Percentiles rank a stretch among this genome's conserved stretches.
Evolutionary conservation across 371 early-diverging fungal genomes (phyloP).

Genomic region (Mucor velutinosus): DNA sequence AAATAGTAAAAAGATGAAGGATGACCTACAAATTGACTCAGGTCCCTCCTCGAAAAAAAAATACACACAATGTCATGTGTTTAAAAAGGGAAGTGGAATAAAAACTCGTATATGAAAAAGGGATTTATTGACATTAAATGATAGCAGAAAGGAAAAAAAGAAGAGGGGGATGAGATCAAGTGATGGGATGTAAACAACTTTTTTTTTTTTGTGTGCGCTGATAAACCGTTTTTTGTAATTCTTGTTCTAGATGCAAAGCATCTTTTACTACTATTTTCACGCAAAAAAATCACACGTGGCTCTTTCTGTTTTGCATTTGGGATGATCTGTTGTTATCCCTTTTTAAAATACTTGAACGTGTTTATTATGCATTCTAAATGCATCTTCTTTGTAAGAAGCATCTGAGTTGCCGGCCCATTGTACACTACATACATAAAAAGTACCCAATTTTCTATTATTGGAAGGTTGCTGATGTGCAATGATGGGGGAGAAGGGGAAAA

Average conservation of each 20-base stretch:
- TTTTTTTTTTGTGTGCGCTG: not conserved
- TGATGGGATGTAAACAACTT: not conserved
- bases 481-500: not conserved
- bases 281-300: constrained; percentile 7
- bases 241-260: constrained; percentile 12
- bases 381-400: not conserved
- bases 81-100: constrained; percentile 1
- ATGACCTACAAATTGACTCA: not conserved
- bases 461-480: not conserved
- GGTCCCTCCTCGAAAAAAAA: not conserved
- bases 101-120: not conserved
- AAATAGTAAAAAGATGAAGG: not conserved
- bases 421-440: not conserved
- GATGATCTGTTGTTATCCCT: constrained; percentile 2
- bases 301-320: not conserved
- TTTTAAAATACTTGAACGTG: constrained; percentile 4
- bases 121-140: not conserved
- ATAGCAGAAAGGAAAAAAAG: not conserved
- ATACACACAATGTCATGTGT: constrained; percentile 4
- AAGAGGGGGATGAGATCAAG: not conserved
- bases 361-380: not conserved
- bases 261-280: constrained; percentile 6
- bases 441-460: not conserved
- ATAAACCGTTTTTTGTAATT: not conserved
- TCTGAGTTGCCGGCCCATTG: not conserved